phyloP scores from a whole-genome alignment of 768 basidiomycete species.

The Xerocomus spinulosus region DNA sequence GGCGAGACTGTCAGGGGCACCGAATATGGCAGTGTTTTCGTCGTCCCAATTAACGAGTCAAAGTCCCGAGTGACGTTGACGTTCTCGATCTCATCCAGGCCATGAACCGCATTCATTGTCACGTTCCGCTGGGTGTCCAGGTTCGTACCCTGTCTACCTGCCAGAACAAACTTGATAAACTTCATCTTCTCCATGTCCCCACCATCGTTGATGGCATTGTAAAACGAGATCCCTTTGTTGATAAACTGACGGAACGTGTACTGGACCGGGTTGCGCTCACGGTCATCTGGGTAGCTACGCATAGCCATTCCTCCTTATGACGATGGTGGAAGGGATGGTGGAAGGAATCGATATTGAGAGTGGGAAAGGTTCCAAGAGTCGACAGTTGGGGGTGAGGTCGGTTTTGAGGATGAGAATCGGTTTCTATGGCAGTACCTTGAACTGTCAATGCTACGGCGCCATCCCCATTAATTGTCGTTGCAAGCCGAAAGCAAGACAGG shows the following conservation, averaged over 20 bases:
- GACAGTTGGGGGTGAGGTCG: too few species aligned
- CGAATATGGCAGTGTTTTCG: background rate
- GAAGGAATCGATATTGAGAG: too few species aligned
- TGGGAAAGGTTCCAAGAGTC: too few species aligned
- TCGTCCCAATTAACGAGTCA: background rate
- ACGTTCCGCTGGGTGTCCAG: background rate
- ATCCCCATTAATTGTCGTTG: too few species aligned
- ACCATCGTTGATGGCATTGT: background rate
- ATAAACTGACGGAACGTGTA: background rate
- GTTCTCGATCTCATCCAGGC: background rate
- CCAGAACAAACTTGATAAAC: background rate
- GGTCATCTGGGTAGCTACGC: background rate
- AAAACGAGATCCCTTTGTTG: background rate
- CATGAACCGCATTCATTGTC: background rate
- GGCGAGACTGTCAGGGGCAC: background rate
- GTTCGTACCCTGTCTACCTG: background rate
- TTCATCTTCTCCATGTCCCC: background rate
- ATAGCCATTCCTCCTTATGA: too few species aligned
- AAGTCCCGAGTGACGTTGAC: background rate
- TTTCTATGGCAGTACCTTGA: too few species aligned
- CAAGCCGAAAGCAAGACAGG: too few species aligned
- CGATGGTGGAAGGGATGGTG: too few species aligned
- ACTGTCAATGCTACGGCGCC: too few species aligned
- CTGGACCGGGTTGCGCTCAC: background rate
- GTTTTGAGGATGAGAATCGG: too few species aligned